Evolutionary conservation across 116 monocot species (phyloP), one percentile per base, ranked within the genome.

Genomic region (Papilionanthe hybrid): DNA sequence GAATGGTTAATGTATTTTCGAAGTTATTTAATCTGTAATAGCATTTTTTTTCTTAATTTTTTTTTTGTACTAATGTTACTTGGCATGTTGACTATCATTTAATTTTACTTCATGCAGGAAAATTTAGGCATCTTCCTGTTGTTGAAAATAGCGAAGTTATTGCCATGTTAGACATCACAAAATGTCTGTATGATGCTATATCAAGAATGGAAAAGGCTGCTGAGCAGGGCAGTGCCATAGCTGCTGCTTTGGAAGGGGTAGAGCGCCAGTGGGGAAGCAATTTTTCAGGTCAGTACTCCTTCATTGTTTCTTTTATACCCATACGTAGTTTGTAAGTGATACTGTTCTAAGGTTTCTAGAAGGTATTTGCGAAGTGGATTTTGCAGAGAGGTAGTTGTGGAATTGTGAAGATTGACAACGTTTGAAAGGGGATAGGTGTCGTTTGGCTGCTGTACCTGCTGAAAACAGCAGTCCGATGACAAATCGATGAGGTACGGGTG

Each of bases 101-200:
- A 65, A 1, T 11, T 65, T 7, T 25, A 65, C 37, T 37, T 69
- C 1, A 8, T 75, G 15, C 77, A 98, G 97, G 98, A n/a, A 98
- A 94, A 86, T 98, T 98, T 80, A 91, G 98, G 81, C 98, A 98
- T 65, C 94, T 98, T 73, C 98, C 98, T 30, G 94, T 98, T 76
- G 92, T 98, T n/a, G 98, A 98, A 78, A 98, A 94, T 85, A 92
- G 94, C 77, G 98, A 98, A 85, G 98, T 94, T 72, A 87, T 94
- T 89, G 94, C 88, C 22, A 86, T 98, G 86, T 85, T 98, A 75
- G 98, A 98, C 79, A 98, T 98, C 25, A 90, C 94, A 29, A 99
- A 90, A 68, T 99, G 98, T 77, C 82, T 99, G 32, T 99, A 99
- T 87, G 98, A 99, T 89, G 95, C 98, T 78, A 99, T 99, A 78